Percentiles rank a stretch among this genome's conserved stretches.
phyloP scores from a whole-genome alignment of 179 eudicot species.

The Actinidia polygama region DNA sequence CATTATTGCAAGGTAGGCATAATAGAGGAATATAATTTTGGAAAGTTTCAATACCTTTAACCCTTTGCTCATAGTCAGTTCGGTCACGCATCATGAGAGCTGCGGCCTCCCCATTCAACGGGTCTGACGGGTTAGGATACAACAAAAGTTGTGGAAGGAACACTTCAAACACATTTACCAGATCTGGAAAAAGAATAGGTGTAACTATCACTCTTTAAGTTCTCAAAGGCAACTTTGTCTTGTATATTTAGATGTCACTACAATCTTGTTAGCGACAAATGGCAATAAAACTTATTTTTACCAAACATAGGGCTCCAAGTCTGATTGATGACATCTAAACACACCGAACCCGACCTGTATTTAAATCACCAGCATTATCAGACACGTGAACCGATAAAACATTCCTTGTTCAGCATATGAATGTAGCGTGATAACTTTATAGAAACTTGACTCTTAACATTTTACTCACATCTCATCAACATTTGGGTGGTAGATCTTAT shows the following conservation, averaged over 20 bases:
- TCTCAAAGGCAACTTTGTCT: neutral
- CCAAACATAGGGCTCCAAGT: constrained; percentile 71
- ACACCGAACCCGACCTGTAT: constrained; percentile 59
- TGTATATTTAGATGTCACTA: neutral
- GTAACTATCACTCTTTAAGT: neutral
- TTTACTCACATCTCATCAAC: constrained; percentile 53
- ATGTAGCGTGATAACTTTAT: neutral
- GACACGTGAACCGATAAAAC: neutral
- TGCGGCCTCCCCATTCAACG: constrained; percentile 62
- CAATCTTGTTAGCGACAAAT: constrained; percentile 6
- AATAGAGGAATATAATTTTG: neutral
- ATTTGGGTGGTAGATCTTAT: constrained; percentile 64
- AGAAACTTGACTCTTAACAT: neutral
- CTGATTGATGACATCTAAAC: constrained; percentile 61
- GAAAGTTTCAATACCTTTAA: constrained; percentile 44
- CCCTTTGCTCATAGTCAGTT: constrained; percentile 43
- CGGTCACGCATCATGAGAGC: constrained; percentile 56
- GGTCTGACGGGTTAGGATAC: constrained; percentile 59
- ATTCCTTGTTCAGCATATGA: neutral
- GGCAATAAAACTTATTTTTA: constrained; percentile 27
- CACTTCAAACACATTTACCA: constrained; percentile 58
- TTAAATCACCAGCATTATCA: constrained; percentile 6
- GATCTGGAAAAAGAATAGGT: constrained; percentile 35
- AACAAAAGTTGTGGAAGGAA: constrained; percentile 60
- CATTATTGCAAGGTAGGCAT: neutral